These are phyloP conservation scores for Mortierella sp. DNA, from an alignment of 371 early-diverging fungal genomes.

Conservation along the genomic window DNA sequence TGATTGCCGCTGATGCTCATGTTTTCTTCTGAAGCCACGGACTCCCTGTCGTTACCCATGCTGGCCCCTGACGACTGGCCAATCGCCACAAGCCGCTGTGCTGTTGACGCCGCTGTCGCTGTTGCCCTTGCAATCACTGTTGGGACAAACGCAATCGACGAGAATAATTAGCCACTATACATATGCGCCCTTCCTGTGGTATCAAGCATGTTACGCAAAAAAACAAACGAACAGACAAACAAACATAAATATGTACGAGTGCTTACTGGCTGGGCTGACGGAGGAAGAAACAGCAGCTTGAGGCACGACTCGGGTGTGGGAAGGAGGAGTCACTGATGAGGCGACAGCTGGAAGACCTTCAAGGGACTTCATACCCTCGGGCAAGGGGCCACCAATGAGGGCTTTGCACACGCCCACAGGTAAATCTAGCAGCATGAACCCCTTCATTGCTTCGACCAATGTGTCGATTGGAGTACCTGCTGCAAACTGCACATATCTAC, in stretches of 20 bases:
- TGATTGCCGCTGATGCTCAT: slow-evolving; percentile 72
- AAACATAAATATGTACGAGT: not conserved
- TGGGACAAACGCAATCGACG: not conserved
- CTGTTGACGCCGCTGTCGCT: slow-evolving; percentile 58
- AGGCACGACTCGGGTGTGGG: slow-evolving; percentile 15
- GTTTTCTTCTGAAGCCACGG: slow-evolving; percentile 75
- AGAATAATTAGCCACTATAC: not conserved
- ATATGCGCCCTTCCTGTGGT: too few species aligned
- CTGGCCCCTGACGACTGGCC: slow-evolving; percentile 46
- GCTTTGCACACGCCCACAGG: slow-evolving; percentile 74
- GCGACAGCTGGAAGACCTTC: slow-evolving; percentile 61
- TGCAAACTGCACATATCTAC: slow-evolving; percentile 54
- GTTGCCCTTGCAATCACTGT: slow-evolving; percentile 59
- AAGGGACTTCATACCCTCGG: slow-evolving; percentile 82
- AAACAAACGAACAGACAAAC: not conserved
- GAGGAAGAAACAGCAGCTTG: slow-evolving; percentile 12
- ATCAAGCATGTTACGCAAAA: too few species aligned
- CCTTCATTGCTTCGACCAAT: slow-evolving; percentile 78
- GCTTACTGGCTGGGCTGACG: slow-evolving; percentile 53
- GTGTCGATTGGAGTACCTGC: slow-evolving; percentile 54
- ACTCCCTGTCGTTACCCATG: slow-evolving; percentile 58
- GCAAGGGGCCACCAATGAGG: slow-evolving; percentile 83
- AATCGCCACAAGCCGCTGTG: slow-evolving; percentile 55
- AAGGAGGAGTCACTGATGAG: slow-evolving; percentile 14
- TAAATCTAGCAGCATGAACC: slow-evolving; percentile 80